Percentiles rank a stretch among this genome's conserved stretches.
These are phyloP conservation scores for Hyphopichia burtonii DNA, from an alignment of 1,139 yeast species.

Conservation along the genomic window DNA sequence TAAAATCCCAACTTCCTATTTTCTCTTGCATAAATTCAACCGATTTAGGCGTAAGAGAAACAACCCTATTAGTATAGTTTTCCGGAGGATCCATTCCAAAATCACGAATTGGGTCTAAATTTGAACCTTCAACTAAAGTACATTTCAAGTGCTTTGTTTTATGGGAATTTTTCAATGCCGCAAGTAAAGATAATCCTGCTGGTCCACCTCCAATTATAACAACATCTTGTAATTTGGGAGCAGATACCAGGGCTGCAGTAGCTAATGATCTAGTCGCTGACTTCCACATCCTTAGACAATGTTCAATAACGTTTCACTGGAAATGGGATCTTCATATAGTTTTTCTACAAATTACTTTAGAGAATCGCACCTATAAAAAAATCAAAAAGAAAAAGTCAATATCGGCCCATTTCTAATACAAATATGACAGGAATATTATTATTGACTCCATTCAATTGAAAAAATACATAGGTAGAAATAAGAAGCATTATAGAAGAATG, in stretches of 20 bases:
- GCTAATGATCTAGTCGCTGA: slow-evolving; percentile 7
- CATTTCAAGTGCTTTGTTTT: slow-evolving; percentile 59
- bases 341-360: too few species aligned
- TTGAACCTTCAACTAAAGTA: slow-evolving; percentile 71
- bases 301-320: neutral
- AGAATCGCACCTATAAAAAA: too few species aligned
- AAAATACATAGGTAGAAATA: too few species aligned
- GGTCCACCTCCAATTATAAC: slow-evolving; percentile 97
- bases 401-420: too few species aligned
- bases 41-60: slow-evolving; percentile 82
- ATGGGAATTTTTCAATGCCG: slow-evolving; percentile 72
- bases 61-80: slow-evolving; percentile 73
- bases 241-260: slow-evolving; percentile 6
- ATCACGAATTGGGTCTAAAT: slow-evolving; percentile 50
- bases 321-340: too few species aligned
- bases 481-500: too few species aligned
- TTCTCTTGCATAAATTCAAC: slow-evolving; percentile 58
- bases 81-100: slow-evolving; percentile 58
- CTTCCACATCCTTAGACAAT: neutral
- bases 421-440: too few species aligned
- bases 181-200: slow-evolving; percentile 85
- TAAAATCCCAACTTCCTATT: slow-evolving; percentile 75
- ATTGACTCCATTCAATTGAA: too few species aligned
- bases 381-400: neutral
- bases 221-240: slow-evolving; percentile 54